Percentiles rank a stretch among this genome's conserved stretches.
These are phyloP conservation scores for Dalbergia cochinchinensis DNA, from an alignment of 306 rosid genomes.

Conservation along the genomic window DNA sequence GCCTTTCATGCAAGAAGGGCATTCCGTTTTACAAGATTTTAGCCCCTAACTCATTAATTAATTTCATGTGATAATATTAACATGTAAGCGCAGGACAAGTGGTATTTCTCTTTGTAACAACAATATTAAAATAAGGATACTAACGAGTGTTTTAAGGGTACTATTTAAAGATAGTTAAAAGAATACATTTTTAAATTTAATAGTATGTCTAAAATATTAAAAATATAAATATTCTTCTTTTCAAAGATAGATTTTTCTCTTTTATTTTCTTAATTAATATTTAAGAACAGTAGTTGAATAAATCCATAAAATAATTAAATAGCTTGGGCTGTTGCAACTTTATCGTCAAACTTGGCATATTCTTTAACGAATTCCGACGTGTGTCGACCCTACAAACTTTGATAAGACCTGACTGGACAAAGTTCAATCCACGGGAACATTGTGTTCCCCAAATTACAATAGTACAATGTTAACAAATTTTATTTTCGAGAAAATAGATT, in stretches of 20 bases:
- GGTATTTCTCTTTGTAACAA: conserved; percentile 34
- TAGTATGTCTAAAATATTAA: too few species aligned
- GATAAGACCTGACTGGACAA: neutral
- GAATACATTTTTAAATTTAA: too few species aligned
- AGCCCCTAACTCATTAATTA: neutral
- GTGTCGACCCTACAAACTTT: neutral
- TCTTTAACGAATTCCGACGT: conserved; percentile 11
- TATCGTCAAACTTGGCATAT: conserved; percentile 33
- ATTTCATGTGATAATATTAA: neutral
- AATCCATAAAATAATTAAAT: neutral
- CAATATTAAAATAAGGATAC: neutral
- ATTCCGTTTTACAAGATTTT: too few species aligned
- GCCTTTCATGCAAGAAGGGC: neutral
- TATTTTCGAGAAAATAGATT: too few species aligned
- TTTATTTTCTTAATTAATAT: too few species aligned
- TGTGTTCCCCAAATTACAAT: neutral
- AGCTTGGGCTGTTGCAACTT: conserved; percentile 17
- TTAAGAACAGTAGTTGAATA: too few species aligned
- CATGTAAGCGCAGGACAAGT: conserved; percentile 27
- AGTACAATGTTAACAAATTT: too few species aligned
- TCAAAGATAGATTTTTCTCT: too few species aligned
- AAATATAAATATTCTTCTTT: too few species aligned
- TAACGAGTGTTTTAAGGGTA: too few species aligned
- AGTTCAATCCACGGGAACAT: conserved; percentile 32
- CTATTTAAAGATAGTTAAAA: too few species aligned